Conservation (phyloP, 106 monocot species). For the Posidonia australis region DNA sequence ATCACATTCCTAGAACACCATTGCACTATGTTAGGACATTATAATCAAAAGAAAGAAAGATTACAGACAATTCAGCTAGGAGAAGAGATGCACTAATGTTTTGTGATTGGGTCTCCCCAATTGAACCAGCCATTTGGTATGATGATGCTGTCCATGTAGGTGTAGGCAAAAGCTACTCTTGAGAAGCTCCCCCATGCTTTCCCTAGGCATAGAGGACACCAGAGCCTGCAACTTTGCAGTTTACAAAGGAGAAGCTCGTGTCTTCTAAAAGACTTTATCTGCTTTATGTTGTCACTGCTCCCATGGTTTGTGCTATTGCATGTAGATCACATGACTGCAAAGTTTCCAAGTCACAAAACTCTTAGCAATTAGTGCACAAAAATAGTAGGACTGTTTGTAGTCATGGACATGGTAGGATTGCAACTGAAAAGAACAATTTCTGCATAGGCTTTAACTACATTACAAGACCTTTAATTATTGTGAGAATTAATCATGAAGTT, state of each 20-base stretch:
- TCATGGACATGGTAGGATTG: no score
- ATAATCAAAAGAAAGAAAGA: no score
- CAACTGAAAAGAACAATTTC: no score
- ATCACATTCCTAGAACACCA: conserved; percentile 74
- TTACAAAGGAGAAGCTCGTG: conserved; percentile 92
- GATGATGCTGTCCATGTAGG: conserved; percentile 88
- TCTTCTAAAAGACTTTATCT: conserved; percentile 77
- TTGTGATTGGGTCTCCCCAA: conserved; percentile 90
- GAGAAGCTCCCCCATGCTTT: conserved; percentile 91
- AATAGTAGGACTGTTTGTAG: no score
- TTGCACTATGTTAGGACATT: no score
- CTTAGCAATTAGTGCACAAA: no score
- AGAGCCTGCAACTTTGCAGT: conserved; percentile 86
- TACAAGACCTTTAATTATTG: no score
- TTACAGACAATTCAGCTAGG: no score
- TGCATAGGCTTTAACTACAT: no score
- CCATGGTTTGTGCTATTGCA: conserved; percentile 61
- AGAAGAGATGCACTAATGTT: no score
- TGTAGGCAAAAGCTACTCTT: conserved; percentile 83
- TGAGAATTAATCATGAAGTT: no score
- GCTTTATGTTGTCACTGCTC: conserved; percentile 76
- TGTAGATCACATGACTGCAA: conserved; percentile 92
- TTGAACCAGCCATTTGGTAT: conserved; percentile 77
- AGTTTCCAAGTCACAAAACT: no score
- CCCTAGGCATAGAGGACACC: conserved; percentile 74